phyloP scores from a whole-genome alignment of 768 basidiomycete genomes.

The Tricholoma terreum region DNA sequence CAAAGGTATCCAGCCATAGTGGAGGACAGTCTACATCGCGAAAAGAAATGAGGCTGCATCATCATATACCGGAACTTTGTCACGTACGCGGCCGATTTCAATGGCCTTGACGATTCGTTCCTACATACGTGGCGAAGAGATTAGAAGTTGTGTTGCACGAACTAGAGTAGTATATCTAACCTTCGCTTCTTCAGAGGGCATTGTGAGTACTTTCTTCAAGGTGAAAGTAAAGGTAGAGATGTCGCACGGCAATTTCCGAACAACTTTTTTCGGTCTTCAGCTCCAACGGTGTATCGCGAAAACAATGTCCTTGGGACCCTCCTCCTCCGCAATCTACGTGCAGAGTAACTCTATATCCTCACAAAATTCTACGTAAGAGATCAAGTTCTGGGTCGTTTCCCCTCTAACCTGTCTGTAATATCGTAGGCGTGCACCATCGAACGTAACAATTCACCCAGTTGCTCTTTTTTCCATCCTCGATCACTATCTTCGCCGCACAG shows the following conservation, averaged over 20 bases:
- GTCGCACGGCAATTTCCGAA: slow-evolving; percentile 37
- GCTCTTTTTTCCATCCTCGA: slow-evolving; percentile 95
- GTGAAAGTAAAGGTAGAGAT: slow-evolving; percentile 15
- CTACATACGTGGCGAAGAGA: slow-evolving; percentile 31
- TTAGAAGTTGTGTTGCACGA: neutral
- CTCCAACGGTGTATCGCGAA: too few relatives aligned
- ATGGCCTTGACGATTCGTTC: slow-evolving; percentile 81
- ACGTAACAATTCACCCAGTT: slow-evolving; percentile 84
- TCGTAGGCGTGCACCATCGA: slow-evolving; percentile 63
- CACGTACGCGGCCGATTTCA: slow-evolving; percentile 76
- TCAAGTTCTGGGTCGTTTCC: neutral
- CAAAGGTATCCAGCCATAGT: slow-evolving; percentile 95
- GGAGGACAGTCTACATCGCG: slow-evolving; percentile 69
- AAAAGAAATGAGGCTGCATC: slow-evolving; percentile 2
- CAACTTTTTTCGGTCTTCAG: slow-evolving; percentile 31
- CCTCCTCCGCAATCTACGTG: slow-evolving; percentile 51
- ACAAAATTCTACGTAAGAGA: slow-evolving; percentile 38
- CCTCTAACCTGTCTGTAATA: slow-evolving; percentile 3
- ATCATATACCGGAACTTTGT: slow-evolving; percentile 1
- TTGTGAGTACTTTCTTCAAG: slow-evolving; percentile 28
- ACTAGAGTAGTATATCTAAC: slow-evolving; percentile 33
- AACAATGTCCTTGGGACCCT: slow-evolving; percentile 49
- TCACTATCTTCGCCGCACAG: slow-evolving; percentile 88
- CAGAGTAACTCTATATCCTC: slow-evolving; percentile 31
- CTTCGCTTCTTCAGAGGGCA: slow-evolving; percentile 93